These are phyloP conservation scores for Saprolegnia diclina DNA, from an alignment of 352 stramenopile species.

Conservation along the genomic window DNA sequence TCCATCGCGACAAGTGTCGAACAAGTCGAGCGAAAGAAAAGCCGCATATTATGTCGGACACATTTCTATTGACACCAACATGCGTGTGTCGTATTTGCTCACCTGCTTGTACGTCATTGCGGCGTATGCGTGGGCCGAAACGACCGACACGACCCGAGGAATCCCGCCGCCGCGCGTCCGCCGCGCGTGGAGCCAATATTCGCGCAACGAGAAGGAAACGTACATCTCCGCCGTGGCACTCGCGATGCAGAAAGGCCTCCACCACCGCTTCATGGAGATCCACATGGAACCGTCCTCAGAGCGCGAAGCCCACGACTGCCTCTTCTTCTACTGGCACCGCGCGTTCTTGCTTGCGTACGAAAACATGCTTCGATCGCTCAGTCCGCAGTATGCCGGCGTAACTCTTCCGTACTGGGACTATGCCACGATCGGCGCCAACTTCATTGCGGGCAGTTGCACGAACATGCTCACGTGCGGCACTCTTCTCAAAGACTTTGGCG, in stretches of 20 bases:
- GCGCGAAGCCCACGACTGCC: slow-evolving; percentile 29
- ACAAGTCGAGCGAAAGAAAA: no score
- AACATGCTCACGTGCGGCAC: slow-evolving; percentile 30
- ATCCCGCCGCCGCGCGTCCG: not conserved
- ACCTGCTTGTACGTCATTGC: no score
- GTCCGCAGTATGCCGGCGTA: slow-evolving; percentile 27
- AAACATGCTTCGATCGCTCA: slow-evolving; percentile 37
- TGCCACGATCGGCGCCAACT: slow-evolving; percentile 60
- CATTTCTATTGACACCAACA: no score
- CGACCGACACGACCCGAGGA: no score
- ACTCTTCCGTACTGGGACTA: slow-evolving; percentile 36
- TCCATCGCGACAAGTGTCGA: no score
- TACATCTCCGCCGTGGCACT: slow-evolving; percentile 1
- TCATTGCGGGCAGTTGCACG: slow-evolving; percentile 38
- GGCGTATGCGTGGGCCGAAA: no score
- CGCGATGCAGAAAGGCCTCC: slow-evolving; percentile 43
- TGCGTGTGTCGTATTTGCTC: no score
- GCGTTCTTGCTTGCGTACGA: slow-evolving; percentile 35
- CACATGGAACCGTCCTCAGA: slow-evolving; percentile 26
- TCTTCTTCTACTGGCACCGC: slow-evolving; percentile 37
- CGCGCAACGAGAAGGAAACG: not conserved
- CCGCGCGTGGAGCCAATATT: not conserved
- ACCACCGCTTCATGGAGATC: slow-evolving; percentile 44
- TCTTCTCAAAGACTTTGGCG: slow-evolving; percentile 28
- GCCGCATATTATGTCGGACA: no score